Base-by-base conservation (phyloP, 1,284 basidiomycete species). In the Wallemia hederae region DNA sequence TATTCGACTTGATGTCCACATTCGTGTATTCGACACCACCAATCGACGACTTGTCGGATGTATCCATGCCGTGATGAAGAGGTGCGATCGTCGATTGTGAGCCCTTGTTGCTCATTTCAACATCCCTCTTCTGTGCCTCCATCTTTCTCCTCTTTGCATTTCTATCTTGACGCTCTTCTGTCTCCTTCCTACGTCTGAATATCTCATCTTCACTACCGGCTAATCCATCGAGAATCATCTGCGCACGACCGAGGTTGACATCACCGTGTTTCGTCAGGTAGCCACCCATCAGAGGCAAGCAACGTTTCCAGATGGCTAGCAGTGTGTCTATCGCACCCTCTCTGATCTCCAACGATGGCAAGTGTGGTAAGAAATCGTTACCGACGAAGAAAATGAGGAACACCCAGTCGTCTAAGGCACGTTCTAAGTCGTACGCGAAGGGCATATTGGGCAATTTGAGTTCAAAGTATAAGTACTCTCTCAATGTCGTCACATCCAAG, bases 341-440 rank as follows among this genome's bases (percentile, higher is more conserved):
- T 67, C 94, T 80, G 69, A 99, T 98, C 76, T 99, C 94, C 74
- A 99, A 80, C 62, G 84, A 88, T 24, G 94, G 94, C 63, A 99
- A 76, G 74, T 99, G 94, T 19, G 94, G 94, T 68, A 99, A 76
- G 76, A 99, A 99, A 74, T 99, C 94, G 75, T 99, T 99, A 66
- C 94, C 94, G 68, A 99, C 92, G 72, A 99, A 97, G 79, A 99
- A 97, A 68, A 97, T 97, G 67, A 99, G 77, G 69, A 99, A 82
- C 67, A 99, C 88, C 92, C 94, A 99, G 71, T 99, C 94, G 77
- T 99, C 94, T 71, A 99, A 88, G 33, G 94, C 91, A 70, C 85
- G 82, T 72, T 99, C 94, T 69, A 94, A 76, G 68, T 89, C 82
- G 76, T 92, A 98, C n/a, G 82, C 80, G 73, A 97, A 94, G 0